Evolutionary conservation across 1,284 basidiomycete genomes (phyloP).

Genomic region (Irpex lacteus): DNA sequence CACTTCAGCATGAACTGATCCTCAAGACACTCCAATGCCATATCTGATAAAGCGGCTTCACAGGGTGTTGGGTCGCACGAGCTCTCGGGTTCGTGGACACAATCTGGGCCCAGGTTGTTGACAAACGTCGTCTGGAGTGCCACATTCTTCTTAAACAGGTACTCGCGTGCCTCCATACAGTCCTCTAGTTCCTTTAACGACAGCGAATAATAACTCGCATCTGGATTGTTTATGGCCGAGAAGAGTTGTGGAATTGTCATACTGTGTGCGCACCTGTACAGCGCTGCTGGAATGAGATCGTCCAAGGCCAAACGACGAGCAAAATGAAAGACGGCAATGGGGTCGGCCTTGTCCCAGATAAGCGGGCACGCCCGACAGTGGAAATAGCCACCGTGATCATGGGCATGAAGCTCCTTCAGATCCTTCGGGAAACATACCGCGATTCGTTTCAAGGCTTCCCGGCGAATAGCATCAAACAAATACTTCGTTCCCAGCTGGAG

Average conservation of each 20-base stretch:
- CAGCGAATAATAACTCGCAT: not conserved
- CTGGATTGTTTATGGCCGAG: not conserved
- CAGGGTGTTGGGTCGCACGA: too few relatives aligned
- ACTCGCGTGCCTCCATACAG: not conserved
- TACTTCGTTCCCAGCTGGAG: constrained; percentile 14
- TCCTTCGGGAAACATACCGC: not conserved
- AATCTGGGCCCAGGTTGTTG: too few relatives aligned
- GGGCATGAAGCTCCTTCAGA: not conserved
- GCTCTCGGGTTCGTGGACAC: too few relatives aligned
- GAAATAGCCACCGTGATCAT: not conserved
- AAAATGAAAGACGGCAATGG: not conserved
- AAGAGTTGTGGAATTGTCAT: not conserved
- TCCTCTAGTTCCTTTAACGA: not conserved
- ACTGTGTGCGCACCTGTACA: not conserved
- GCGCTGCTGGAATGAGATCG: not conserved
- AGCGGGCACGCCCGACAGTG: not conserved
- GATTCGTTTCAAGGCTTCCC: constrained; percentile 5
- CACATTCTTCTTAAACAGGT: not conserved
- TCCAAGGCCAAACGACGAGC: not conserved
- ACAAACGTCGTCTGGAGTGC: not conserved
- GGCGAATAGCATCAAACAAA: constrained; percentile 1
- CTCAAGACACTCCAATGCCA: too few relatives aligned
- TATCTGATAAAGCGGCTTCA: too few relatives aligned
- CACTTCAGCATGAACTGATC: too few relatives aligned
- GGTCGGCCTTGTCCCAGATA: not conserved